These are phyloP conservation scores for Phytopythium chamaehyphon DNA, from an alignment of 352 stramenopile species.

Conservation along the genomic window DNA sequence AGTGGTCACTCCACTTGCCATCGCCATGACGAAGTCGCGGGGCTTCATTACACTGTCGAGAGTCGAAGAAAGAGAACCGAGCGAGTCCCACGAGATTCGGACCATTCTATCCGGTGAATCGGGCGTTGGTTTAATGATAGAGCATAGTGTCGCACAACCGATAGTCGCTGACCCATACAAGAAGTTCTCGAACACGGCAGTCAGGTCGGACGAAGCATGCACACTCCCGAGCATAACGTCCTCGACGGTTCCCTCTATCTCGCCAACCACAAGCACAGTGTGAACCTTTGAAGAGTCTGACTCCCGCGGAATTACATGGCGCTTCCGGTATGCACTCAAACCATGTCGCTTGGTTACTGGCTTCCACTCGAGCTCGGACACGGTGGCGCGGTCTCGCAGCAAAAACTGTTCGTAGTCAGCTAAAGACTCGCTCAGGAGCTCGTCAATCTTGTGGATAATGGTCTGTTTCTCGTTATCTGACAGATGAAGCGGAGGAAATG, in stretches of 20 bases:
- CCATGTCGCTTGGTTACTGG: neutral
- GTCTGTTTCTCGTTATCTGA: conserved; percentile 16
- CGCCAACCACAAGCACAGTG: conserved; percentile 1
- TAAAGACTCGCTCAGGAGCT: conserved; percentile 14
- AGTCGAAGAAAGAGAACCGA: neutral
- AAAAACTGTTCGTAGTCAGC: conserved; percentile 23
- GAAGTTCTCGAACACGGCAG: neutral
- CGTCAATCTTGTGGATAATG: conserved; percentile 15
- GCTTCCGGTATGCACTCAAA: conserved; percentile 1
- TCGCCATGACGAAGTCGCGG: conserved; percentile 49
- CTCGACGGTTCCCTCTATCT: neutral
- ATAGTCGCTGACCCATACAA: neutral
- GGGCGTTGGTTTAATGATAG: neutral
- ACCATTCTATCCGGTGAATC: neutral
- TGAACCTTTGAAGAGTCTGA: conserved; percentile 2
- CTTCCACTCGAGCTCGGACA: conserved; percentile 7
- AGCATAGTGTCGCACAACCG: neutral
- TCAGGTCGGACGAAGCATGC: neutral
- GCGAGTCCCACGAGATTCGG: neutral
- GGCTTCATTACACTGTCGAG: neutral
- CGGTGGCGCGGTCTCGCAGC: conserved; percentile 7
- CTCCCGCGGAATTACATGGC: neutral
- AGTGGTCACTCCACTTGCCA: conserved; percentile 27
- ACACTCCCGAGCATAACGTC: neutral
- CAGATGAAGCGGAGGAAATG: too few relatives aligned